Percentiles rank a stretch among this genome's conserved stretches.
Evolutionary conservation across 257 asterid genomes (phyloP).

Genomic region (Marsdenia floribunda): DNA sequence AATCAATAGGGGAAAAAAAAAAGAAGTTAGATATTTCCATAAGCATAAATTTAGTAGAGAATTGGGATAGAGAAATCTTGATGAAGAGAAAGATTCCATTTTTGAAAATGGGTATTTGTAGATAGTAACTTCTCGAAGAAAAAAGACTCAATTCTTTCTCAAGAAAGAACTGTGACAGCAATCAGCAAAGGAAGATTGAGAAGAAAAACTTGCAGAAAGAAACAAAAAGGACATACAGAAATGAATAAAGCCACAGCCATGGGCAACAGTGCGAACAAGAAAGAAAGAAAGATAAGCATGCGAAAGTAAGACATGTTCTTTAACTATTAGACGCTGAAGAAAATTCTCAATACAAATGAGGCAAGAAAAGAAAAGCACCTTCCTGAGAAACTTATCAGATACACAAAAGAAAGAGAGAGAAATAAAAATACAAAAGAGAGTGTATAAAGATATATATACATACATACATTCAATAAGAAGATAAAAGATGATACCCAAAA

Average conservation of each 20-base stretch:
- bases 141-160: background rate
- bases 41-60: background rate
- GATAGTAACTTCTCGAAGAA: background rate
- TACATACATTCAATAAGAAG: constrained; percentile 3
- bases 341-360: constrained; percentile 8
- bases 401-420: constrained; percentile 5
- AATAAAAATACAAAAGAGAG: background rate
- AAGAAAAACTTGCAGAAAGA: background rate
- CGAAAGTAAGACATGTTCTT: background rate
- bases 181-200: background rate
- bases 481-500: background rate
- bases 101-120: background rate
- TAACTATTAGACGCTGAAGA: constrained; percentile 1
- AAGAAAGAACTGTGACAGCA: background rate
- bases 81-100: background rate
- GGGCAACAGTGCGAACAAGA: background rate
- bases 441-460: background rate
- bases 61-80: background rate
- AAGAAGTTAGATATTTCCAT: background rate
- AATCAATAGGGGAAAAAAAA: constrained; percentile 1
- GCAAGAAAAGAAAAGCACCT: constrained; percentile 26
- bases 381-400: constrained; percentile 6
- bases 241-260: background rate
- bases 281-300: no score
- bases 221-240: background rate